Base-by-base conservation (phyloP, 345 rosid species). In the Excoecaria agallocha region DNA sequence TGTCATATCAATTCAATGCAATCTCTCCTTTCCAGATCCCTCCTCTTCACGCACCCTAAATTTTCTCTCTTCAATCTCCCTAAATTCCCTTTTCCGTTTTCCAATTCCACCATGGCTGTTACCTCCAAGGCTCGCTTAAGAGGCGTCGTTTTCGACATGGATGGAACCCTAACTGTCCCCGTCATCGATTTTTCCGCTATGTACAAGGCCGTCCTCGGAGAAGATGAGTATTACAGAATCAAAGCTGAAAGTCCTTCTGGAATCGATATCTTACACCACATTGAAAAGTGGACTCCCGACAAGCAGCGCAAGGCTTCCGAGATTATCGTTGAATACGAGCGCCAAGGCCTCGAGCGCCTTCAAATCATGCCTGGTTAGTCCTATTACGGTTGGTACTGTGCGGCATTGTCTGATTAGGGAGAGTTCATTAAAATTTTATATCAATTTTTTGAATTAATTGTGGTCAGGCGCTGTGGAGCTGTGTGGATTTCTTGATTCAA, bases 151-250 rank as follows among this genome's bases (percentile, higher is more conserved):
- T 77, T 74, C 59, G 76, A 79, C 70, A 71, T 76, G 78, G 98
- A 93, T 78, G 93, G 97, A 39, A 93, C 98, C 75, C 85, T 94
- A 59, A 94, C 96, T 35, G 90, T 92, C 60, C 97, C 97, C n/a
- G 93, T 77, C 61, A 94, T 94, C 77, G 97, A 94, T 76, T 94
- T 94, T 84, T 79, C 93, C 0, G 86, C 97, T 75, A 94, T 94
- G 98, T 89, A 92, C 86, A 84, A 76, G 76, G 75, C 87, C 70
- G 97, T 94, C 22, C 97, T 94, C 17, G 98, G 97, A 12, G 94
- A 91, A 19, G 87, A 78, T 24, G 93, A 91, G 78, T 94, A 91
- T 81, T 71, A 51, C 74, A 82, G 97, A 66, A 24, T 91, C 79
- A 87, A 77, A 74, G 86, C 91, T 1, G 86, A 92, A 82, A 91